These are phyloP conservation scores for Mesembryanthemum crystallinum DNA, from an alignment of 148 eudicot species.

Conservation along the genomic window DNA sequence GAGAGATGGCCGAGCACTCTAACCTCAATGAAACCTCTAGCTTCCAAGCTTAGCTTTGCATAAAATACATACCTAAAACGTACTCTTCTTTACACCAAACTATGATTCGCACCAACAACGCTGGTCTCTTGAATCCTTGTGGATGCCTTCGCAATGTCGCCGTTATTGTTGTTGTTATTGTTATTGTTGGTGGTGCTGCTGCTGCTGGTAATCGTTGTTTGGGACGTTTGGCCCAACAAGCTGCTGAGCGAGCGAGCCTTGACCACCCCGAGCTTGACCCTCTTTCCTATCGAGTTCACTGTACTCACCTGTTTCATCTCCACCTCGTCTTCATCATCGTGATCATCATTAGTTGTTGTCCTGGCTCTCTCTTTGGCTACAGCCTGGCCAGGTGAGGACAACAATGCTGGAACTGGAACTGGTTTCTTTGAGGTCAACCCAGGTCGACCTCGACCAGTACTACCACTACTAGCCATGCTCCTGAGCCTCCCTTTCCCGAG, in stretches of 20 bases:
- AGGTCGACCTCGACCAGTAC: too few species aligned
- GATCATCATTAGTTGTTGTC: background rate
- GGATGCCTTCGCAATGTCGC: background rate
- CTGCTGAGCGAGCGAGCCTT: conserved; percentile 75
- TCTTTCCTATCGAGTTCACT: conserved; percentile 24
- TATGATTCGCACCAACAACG: too few species aligned
- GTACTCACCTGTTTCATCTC: background rate
- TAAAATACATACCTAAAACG: too few species aligned
- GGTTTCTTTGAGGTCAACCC: conserved; percentile 1
- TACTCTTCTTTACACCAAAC: background rate
- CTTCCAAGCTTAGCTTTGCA: too few species aligned
- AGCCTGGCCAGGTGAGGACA: too few species aligned
- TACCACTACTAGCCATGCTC: conserved; percentile 30
- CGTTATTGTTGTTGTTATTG: background rate
- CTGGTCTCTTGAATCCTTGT: background rate
- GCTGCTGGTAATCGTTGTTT: background rate
- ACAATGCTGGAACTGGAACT: too few species aligned
- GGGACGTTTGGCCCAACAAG: conserved; percentile 49
- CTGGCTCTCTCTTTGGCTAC: too few species aligned
- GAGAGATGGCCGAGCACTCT: too few species aligned
- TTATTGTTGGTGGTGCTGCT: too few species aligned
- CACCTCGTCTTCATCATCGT: background rate
- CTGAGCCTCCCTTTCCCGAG: conserved; percentile 77
- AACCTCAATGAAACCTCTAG: background rate
- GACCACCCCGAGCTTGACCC: conserved; percentile 54